Conservation (phyloP, 2,329 filamentous ascomycete species). For the Botryosphaeria dothidea region DNA sequence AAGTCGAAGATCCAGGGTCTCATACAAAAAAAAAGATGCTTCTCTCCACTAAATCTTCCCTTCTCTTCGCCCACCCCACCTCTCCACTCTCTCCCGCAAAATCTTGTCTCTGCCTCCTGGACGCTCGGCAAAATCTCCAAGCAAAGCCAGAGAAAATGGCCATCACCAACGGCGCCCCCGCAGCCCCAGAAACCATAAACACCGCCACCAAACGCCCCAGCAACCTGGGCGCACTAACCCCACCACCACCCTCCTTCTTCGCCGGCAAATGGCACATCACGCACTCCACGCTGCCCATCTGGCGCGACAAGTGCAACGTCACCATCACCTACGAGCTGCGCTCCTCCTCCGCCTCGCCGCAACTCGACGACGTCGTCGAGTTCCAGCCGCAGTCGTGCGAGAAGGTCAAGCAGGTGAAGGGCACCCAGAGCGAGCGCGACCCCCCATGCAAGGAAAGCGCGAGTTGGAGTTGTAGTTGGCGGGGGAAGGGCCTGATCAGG, state of each 20-base stretch:
- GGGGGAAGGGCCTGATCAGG: neutral
- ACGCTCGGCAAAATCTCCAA: neutral
- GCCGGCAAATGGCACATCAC: constrained; percentile 25
- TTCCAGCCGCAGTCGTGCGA: neutral
- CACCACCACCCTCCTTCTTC: constrained; percentile 21
- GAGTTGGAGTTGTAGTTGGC: neutral
- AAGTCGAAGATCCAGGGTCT: neutral
- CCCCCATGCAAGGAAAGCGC: neutral
- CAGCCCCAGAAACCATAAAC: neutral
- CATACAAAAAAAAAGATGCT: too few species aligned
- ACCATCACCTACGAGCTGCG: neutral
- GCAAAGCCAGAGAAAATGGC: neutral
- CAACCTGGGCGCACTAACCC: neutral
- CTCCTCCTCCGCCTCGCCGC: neutral
- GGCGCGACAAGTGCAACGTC: constrained; percentile 2
- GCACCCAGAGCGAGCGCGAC: neutral
- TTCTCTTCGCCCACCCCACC: neutral
- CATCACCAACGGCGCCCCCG: neutral
- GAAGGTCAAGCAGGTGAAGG: neutral
- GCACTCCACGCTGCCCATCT: constrained; percentile 29
- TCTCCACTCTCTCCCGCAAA: neutral
- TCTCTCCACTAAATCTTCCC: neutral
- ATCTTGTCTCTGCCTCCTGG: too few species aligned
- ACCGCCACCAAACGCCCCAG: neutral
- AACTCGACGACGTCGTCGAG: neutral